phyloP scores from a whole-genome alignment of 106 monocot genomes.

The Hemerocallis citrina region DNA sequence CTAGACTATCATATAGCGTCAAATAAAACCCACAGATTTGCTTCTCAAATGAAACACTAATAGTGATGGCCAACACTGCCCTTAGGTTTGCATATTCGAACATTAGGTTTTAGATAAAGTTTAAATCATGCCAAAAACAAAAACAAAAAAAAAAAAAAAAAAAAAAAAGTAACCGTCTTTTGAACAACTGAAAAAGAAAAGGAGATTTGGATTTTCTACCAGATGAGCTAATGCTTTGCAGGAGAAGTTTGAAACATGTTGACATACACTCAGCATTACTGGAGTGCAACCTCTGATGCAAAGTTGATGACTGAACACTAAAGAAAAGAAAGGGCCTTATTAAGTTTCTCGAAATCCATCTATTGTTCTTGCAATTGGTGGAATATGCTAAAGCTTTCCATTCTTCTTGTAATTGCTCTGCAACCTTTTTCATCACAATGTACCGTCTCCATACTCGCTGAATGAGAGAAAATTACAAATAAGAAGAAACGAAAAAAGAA shows the following conservation, averaged over 20 bases:
- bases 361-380: conserved; percentile 14
- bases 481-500: too few relatives aligned
- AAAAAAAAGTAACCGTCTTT: too few relatives aligned
- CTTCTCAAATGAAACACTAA: too few relatives aligned
- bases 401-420: conserved; percentile 52
- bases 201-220: conserved; percentile 29
- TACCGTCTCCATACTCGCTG: conserved; percentile 84
- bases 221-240: conserved; percentile 63
- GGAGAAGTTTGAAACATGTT: conserved; percentile 63
- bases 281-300: conserved; percentile 21
- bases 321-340: conserved; percentile 90
- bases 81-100: too few relatives aligned
- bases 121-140: too few relatives aligned
- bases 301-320: conserved; percentile 24
- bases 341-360: conserved; percentile 51
- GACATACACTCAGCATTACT: conserved; percentile 26
- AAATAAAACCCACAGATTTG: too few relatives aligned
- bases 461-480: conserved; percentile 5
- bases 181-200: neutral
- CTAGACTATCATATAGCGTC: too few relatives aligned
- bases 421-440: conserved; percentile 41
- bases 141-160: too few relatives aligned
- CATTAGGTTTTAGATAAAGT: too few relatives aligned
- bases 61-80: too few relatives aligned
- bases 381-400: conserved; percentile 40